phyloP scores from a whole-genome alignment of 129 eudicot genomes.

The Logfia minima region DNA sequence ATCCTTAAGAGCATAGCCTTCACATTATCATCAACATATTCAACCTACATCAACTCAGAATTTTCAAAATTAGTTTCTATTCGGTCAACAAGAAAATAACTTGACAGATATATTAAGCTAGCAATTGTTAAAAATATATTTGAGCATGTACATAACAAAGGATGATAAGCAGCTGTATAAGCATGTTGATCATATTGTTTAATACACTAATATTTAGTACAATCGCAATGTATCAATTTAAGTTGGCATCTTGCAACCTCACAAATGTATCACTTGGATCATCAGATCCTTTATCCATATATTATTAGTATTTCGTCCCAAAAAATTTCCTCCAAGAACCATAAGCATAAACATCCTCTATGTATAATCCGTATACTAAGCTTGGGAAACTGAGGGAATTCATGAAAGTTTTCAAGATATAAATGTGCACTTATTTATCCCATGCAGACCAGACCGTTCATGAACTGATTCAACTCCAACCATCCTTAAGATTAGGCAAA shows the following conservation, averaged over 20 bases:
- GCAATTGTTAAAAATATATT: background rate
- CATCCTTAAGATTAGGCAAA: background rate
- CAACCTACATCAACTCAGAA: constrained; percentile 46
- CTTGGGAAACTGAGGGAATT: background rate
- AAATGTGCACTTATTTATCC: background rate
- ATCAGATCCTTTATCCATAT: too few species aligned
- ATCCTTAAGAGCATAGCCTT: constrained; percentile 59
- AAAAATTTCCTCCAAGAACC: background rate
- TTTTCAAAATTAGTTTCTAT: background rate
- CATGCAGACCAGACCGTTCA: background rate
- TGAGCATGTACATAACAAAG: constrained; percentile 7
- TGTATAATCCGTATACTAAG: background rate
- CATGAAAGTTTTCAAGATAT: background rate
- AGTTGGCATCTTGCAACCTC: too few species aligned
- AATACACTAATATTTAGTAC: background rate
- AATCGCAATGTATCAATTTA: background rate
- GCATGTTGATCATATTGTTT: background rate
- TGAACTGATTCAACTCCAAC: background rate
- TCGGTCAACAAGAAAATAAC: background rate
- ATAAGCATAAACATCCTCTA: background rate
- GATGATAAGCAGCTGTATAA: background rate
- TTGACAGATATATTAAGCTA: background rate
- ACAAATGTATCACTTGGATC: too few species aligned
- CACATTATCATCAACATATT: constrained; percentile 69
- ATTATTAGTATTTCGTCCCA: too few species aligned